Base-by-base conservation (phyloP, 2,329 filamentous ascomycete species). In the Colletotrichum lindemuthianum region DNA sequence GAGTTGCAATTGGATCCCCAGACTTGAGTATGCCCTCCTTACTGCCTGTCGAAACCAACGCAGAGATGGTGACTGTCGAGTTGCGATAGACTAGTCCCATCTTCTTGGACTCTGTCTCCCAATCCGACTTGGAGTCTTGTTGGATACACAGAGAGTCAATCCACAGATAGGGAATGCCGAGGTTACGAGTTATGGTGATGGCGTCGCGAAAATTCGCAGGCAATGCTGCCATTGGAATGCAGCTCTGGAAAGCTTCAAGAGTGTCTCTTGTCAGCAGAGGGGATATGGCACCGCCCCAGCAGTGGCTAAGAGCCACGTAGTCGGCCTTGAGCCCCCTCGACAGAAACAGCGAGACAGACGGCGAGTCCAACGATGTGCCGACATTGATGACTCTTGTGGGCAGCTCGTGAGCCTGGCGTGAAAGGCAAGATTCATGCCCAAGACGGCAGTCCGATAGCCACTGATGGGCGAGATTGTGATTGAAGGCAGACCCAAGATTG, bases 101-200 rank as follows among this genome's bases (percentile, higher is more conserved):
- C 15, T 50, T 60, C 32, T 59, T 34, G 0, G 63, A 65, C 47
- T 70, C 63, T 0, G 4, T 15, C 13, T 68, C 58, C 69, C 66
- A 68, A 12, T 70, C 67, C 2, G 56, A 32, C 32, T 64, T 64
- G 0, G 61, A 67, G 24, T 70, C 60, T 32, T 71, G 66, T 8
- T 69, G 44, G 11, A 70, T 69, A 37, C 68, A 70, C 3, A 68
- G 54, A 7, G 56, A 60, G 43, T 70, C 69, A 33, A 70, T 66
- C 69, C 69, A 69, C 2, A 71, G 49, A 34, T 68, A 70, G 2
- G 33, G 48, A 8, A 70, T 58, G 0, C 47, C 59, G 4, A 70
- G 52, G n/a, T 58, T 13, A 7, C 51, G 36, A 7, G 58, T 65
- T 15, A 59, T 49, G 8, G 45, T 47, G 16, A 69, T 65, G 12